phyloP scores from a whole-genome alignment of 805 yeast genomes.

The Danielia oregonensis region DNA sequence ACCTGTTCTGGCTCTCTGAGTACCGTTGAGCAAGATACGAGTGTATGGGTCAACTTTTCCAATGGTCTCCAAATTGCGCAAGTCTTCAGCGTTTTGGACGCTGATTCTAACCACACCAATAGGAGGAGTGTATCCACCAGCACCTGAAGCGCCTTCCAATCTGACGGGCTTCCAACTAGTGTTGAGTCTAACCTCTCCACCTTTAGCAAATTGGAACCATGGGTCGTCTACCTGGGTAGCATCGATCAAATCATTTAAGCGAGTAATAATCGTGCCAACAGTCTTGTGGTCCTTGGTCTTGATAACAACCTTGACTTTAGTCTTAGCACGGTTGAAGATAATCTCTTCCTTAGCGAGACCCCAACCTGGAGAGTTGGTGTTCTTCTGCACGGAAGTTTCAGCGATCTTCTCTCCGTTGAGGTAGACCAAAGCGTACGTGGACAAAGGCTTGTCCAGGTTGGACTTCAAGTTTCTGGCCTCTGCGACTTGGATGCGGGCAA shows the following conservation, averaged over 20 bases:
- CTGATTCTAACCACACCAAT: constrained; percentile 84
- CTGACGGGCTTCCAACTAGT: constrained; percentile 87
- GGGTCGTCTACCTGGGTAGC: constrained; percentile 72
- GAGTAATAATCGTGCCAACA: constrained; percentile 57
- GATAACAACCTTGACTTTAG: constrained; percentile 64
- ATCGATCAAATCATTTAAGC: constrained; percentile 64
- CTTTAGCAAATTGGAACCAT: constrained; percentile 70
- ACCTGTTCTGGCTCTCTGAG: constrained; percentile 72
- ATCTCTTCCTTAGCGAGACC: constrained; percentile 61
- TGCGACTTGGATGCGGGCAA: constrained; percentile 62
- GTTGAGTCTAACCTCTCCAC: constrained; percentile 70
- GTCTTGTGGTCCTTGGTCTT: constrained; percentile 56
- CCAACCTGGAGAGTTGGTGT: constrained; percentile 66
- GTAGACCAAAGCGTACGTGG: constrained; percentile 69
- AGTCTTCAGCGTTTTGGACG: constrained; percentile 64
- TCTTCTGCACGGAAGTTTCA: constrained; percentile 56
- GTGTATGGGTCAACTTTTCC: constrained; percentile 94
- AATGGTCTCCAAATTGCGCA: constrained; percentile 80
- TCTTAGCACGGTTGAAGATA: constrained; percentile 64
- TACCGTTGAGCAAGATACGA: constrained; percentile 73
- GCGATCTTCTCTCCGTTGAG: constrained; percentile 57
- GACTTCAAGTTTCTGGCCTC: constrained; percentile 56
- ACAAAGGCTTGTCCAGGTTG: constrained; percentile 43
- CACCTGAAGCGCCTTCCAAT: constrained; percentile 59
- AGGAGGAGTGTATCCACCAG: constrained; percentile 88